Conservation (phyloP, 345 rosid genomes). For the Sonneratia alba region DNA sequence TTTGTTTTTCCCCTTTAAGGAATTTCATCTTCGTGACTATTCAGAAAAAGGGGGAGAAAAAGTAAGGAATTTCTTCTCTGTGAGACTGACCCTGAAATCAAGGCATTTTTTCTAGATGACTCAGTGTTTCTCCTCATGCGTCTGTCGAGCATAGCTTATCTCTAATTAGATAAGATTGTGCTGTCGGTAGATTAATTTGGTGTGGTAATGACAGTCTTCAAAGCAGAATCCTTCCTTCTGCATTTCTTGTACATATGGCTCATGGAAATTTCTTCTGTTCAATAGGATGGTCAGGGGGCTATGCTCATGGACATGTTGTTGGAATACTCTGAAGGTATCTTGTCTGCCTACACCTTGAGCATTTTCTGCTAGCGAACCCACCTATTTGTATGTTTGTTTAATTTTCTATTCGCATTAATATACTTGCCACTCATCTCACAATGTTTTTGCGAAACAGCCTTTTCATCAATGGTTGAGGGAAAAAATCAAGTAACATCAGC, state of each 20-base stretch:
- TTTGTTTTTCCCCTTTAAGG: background rate
- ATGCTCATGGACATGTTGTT: constrained; percentile 84
- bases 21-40: background rate
- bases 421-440: background rate
- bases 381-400: background rate
- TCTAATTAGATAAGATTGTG: background rate
- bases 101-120: no score
- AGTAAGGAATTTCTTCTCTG: background rate
- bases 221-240: background rate
- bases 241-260: background rate
- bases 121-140: background rate
- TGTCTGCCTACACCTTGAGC: background rate
- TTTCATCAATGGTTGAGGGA: constrained; percentile 81
- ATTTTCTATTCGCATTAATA: background rate
- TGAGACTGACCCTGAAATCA: background rate
- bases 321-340: constrained; percentile 76
- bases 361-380: background rate
- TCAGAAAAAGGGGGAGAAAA: background rate
- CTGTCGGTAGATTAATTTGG: background rate
- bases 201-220: background rate
- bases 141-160: background rate
- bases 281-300: constrained; percentile 93
- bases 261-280: constrained; percentile 11
- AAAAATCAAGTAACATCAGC: constrained; percentile 92
- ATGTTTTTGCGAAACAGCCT: constrained; percentile 35